Conservation (phyloP, 2,329 filamentous ascomycete species). For the Cryphonectria parasitica region DNA sequence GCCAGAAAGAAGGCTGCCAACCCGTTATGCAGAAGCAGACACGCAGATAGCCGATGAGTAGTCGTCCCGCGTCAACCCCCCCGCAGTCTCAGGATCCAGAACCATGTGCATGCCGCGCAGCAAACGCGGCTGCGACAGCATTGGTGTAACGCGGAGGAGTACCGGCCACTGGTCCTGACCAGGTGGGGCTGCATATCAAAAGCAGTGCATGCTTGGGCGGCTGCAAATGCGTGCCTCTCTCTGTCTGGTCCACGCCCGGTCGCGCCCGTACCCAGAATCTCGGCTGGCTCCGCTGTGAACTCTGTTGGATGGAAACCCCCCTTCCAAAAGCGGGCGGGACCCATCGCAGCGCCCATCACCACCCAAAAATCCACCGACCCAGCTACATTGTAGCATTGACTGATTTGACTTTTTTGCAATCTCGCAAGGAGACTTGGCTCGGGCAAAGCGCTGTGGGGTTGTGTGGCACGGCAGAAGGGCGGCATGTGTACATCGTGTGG, state of each 20-base stretch:
- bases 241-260: background rate
- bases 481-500: background rate
- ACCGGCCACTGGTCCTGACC: background rate
- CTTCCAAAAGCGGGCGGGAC: background rate
- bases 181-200: background rate
- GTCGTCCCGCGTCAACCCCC: constrained; percentile 7
- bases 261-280: background rate
- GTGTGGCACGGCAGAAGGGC: background rate
- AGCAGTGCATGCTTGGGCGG: background rate
- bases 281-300: constrained; percentile 11
- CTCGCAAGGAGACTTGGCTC: constrained; percentile 2
- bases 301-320: background rate
- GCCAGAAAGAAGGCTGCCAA: background rate
- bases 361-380: background rate
- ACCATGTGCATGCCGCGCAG: constrained; percentile 13
- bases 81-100: background rate
- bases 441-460: background rate
- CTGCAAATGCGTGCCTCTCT: background rate
- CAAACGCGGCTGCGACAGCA: constrained; percentile 15
- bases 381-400: background rate
- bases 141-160: constrained; percentile 8
- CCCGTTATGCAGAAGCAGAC: background rate
- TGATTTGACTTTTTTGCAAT: background rate
- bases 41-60: constrained; percentile 1
- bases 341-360: background rate